phyloP scores from a whole-genome alignment of 1,284 basidiomycete genomes.

The Pulveroboletus sp. region DNA sequence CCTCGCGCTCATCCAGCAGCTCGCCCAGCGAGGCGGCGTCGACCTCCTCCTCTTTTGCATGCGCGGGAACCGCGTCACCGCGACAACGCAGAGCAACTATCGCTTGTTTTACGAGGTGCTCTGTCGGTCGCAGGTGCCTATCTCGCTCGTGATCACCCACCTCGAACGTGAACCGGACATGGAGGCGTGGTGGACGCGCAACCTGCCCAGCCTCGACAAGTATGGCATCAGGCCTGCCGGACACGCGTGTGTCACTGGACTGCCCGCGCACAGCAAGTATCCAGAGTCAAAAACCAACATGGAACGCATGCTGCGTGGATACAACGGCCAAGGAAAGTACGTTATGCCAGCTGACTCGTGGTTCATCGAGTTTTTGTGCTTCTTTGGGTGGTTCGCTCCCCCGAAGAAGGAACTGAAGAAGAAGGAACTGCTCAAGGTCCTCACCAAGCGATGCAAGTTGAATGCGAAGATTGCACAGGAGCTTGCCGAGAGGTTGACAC shows the following conservation, averaged over 20 bases:
- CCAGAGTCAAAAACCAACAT: constrained; percentile 20
- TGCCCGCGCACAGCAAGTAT: constrained; percentile 18
- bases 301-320: constrained; percentile 17
- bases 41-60: constrained; percentile 42
- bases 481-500: constrained; percentile 13
- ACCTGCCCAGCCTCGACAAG: constrained; percentile 20
- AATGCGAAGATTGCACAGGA: constrained; percentile 19
- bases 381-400: constrained; percentile 19
- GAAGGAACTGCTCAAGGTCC: constrained; percentile 18
- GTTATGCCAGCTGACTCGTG: constrained; percentile 29
- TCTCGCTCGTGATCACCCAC: constrained; percentile 39
- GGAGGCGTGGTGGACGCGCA: constrained; percentile 36
- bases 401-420: constrained; percentile 13
- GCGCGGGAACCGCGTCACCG: constrained; percentile 36
- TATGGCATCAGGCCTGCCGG: constrained; percentile 30
- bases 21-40: constrained; percentile 34
- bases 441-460: constrained; percentile 30
- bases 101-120: constrained; percentile 37
- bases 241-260: constrained; percentile 42
- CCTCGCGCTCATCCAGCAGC: constrained; percentile 35
- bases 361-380: constrained; percentile 27
- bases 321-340: constrained; percentile 16
- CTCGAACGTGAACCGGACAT: constrained; percentile 38
- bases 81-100: constrained; percentile 38
- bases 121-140: constrained; percentile 36